These are phyloP conservation scores for Cladophialophora immunda DNA, from an alignment of 2,329 filamentous ascomycete genomes.

Conservation along the genomic window DNA sequence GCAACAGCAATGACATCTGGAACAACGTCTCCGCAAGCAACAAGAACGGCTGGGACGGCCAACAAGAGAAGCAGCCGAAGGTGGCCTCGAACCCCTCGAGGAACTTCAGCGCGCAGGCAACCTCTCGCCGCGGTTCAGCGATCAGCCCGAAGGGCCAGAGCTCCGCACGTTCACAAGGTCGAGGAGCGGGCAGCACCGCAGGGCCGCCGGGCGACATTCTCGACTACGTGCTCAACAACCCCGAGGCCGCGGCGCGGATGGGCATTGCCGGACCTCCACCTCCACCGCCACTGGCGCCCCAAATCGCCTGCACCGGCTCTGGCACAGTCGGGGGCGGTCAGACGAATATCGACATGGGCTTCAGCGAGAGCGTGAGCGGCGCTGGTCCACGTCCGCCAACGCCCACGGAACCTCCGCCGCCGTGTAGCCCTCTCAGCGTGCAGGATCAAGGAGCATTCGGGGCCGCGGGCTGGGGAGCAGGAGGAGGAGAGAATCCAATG, in stretches of 20 bases:
- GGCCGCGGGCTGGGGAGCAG: not conserved
- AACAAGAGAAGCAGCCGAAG: conserved; percentile 17
- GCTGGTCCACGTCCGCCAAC: not conserved
- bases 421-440: not conserved
- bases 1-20: not conserved
- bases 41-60: conserved; percentile 27
- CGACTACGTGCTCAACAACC: conserved; percentile 2
- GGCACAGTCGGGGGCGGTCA: conserved; percentile 21
- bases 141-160: conserved; percentile 20
- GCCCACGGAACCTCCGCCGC: not conserved
- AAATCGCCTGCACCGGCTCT: conserved; percentile 4
- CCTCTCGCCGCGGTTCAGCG: conserved; percentile 13
- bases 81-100: not conserved
- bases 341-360: conserved; percentile 3
- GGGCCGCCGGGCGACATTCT: not conserved
- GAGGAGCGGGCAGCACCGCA: not conserved
- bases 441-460: not conserved
- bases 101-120: not conserved
- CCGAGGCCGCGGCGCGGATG: not conserved
- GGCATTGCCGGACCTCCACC: conserved; percentile 5
- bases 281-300: not conserved
- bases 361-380: not conserved
- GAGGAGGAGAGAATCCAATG: not conserved
- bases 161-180: no score
- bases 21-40: conserved; percentile 3